Evolutionary conservation across 2,329 filamentous ascomycete genomes (phyloP), one percentile per base, ranked within the genome.

Genomic region (Neophaeococcomyces aloes): DNA sequence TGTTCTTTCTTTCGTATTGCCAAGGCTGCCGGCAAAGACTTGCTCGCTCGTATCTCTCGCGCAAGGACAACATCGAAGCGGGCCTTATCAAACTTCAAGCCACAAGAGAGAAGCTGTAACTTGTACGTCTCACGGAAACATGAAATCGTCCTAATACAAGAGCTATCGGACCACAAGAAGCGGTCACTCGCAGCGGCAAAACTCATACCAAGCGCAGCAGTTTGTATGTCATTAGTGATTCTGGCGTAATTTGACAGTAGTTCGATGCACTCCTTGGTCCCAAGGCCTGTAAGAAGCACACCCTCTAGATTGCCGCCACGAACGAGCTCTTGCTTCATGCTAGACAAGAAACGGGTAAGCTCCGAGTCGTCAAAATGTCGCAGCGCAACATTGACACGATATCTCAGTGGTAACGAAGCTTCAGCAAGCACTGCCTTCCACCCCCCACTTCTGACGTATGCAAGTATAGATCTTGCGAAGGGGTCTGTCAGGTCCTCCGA

Each of bases 101-200:
- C 73, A 75, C 76, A 80, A 7, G 67, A 67, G 53, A 79, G 77
- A 62, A 81, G 75, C 44, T 74, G 70, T 48, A 66, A 63, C 46
- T 77, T 71, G 56, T 81, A 81, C 3, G 69, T 71, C 47, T 78
- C 72, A 49, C 74, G 74, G 77, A 77, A 81, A 49, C 73, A 65
- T 36, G 71, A 63, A 59, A 74, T 79, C 45, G 71, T 71, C 0
- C 66, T 49, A 56, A 78, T 78, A 1, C 73, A 66, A 0, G 77
- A 76, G 37, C 74, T 72, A 0, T 74, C 72, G 50, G 75, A 70
- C 27, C 72, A 72, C 55, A 76, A 72, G 33, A 34, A 44, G 19
- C 34, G 41, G 14, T 38, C 41, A n/a, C 27, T 38, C 15, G 41
- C 41, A 13, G 33, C 41, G 23, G 23, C 41, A 14, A 44, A 37